A percentile compares a stretch with the other conserved stretches of the same genome.
These are phyloP conservation scores for Scenedesmus sp. DNA, from an alignment of 163 green algal genomes.

Conservation along the genomic window DNA sequence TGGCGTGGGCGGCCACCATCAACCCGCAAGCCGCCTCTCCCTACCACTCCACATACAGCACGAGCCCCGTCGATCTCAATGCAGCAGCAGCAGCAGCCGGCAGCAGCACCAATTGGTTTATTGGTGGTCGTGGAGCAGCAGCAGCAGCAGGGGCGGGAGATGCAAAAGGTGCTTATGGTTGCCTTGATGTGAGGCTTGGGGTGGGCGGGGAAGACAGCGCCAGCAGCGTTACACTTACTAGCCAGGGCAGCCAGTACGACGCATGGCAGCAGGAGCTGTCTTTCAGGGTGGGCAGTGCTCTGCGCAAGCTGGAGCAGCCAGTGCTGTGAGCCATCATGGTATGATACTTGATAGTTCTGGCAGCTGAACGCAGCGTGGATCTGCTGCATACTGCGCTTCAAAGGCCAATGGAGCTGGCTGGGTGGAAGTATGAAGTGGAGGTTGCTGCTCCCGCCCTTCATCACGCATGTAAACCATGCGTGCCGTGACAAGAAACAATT, in stretches of 20 bases:
- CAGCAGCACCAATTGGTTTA: background rate
- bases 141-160: background rate
- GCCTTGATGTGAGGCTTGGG: background rate
- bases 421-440: too few relatives aligned
- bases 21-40: background rate
- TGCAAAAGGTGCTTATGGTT: background rate
- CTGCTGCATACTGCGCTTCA: too few relatives aligned
- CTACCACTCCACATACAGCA: background rate
- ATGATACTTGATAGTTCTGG: background rate
- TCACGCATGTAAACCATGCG: too few relatives aligned
- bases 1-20: background rate
- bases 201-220: background rate
- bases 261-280: slow-evolving; percentile 49
- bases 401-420: too few relatives aligned
- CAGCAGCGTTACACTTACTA: background rate
- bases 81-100: background rate
- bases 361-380: background rate
- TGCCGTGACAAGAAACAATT: too few relatives aligned
- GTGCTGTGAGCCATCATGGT: background rate
- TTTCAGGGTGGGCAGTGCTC: slow-evolving; percentile 19
- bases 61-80: background rate
- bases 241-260: slow-evolving; percentile 18
- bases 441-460: too few relatives aligned
- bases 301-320: slow-evolving; percentile 36
- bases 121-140: background rate